Evolutionary conservation across 768 basidiomycete species (phyloP).

Genomic region (Macrocybe gigantea): DNA sequence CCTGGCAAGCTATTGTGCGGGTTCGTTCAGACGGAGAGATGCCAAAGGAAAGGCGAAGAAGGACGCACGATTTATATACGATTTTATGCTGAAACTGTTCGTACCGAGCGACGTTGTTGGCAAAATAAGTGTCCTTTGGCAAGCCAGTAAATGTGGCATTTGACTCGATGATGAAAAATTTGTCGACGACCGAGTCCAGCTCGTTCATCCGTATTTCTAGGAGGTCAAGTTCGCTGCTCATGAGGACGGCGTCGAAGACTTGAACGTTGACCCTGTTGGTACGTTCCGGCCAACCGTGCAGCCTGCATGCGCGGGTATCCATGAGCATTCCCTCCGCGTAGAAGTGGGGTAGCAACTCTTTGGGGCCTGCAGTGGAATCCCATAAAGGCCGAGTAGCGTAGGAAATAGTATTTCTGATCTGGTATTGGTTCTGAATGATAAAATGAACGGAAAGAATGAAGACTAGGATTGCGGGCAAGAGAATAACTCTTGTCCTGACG

Average conservation of each 20-base stretch:
- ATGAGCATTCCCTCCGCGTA: slow-evolving; percentile 46
- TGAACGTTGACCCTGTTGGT: slow-evolving; percentile 28
- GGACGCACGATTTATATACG: slow-evolving; percentile 40
- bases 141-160: slow-evolving; percentile 58
- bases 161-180: slow-evolving; percentile 58
- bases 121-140: slow-evolving; percentile 47
- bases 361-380: slow-evolving; percentile 48
- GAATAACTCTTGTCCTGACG: slow-evolving; percentile 21
- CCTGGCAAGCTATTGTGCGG: slow-evolving; percentile 35
- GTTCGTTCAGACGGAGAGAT: background rate
- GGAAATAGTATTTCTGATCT: slow-evolving; percentile 45
- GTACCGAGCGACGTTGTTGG: slow-evolving; percentile 39
- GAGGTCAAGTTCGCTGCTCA: slow-evolving; percentile 60
- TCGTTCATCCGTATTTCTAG: slow-evolving; percentile 61
- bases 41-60: background rate
- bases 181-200: slow-evolving; percentile 48
- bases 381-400: slow-evolving; percentile 56
- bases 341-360: slow-evolving; percentile 45
- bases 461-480: slow-evolving; percentile 27
- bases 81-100: slow-evolving; percentile 48
- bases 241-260: slow-evolving; percentile 52
- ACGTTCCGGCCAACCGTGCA: slow-evolving; percentile 49
- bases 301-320: slow-evolving; percentile 35
- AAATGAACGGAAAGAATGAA: slow-evolving; percentile 26
- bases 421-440: slow-evolving; percentile 36